phyloP scores from a whole-genome alignment of 306 rosid species.

The Prunus padus region DNA sequence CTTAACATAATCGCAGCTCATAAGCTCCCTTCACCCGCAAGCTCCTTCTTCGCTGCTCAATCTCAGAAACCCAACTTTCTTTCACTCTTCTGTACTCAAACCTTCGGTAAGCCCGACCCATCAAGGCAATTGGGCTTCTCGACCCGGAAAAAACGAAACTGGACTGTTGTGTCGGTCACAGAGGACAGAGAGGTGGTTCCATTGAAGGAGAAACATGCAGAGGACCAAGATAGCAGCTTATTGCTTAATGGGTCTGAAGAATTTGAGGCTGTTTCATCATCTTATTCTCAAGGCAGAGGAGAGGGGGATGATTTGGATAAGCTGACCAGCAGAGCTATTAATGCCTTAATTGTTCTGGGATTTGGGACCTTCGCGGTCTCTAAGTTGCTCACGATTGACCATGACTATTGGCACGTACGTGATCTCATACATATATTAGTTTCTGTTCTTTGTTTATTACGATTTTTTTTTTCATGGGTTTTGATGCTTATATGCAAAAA shows the following conservation, averaged over 20 bases:
- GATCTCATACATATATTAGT: neutral
- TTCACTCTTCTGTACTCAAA: conserved; percentile 18
- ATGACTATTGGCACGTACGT: conserved; percentile 92
- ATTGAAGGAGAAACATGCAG: conserved; percentile 24
- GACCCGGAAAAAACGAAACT: conserved; percentile 32
- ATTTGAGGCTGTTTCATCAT: conserved; percentile 30
- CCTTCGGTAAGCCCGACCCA: conserved; percentile 20
- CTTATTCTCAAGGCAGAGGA: conserved; percentile 23
- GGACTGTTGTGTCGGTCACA: conserved; percentile 38
- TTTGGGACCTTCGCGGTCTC: conserved; percentile 80
- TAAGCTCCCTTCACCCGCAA: conserved; percentile 6
- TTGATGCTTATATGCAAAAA: neutral
- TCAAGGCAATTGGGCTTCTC: conserved; percentile 22
- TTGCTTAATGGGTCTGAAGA: conserved; percentile 38
- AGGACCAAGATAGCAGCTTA: conserved; percentile 33
- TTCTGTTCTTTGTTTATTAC: neutral
- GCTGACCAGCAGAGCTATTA: conserved; percentile 49
- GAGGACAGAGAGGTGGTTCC: conserved; percentile 57
- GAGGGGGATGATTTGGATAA: conserved; percentile 37
- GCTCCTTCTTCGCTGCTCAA: conserved; percentile 13
- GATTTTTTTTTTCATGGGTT: neutral
- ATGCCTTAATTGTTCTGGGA: conserved; percentile 78
- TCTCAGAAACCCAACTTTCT: conserved; percentile 29
- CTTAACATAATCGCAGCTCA: conserved; percentile 34
- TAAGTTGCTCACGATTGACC: conserved; percentile 82